These are phyloP conservation scores for Smallanthus sonchifolius DNA, from an alignment of 129 eudicot species.

Conservation along the genomic window DNA sequence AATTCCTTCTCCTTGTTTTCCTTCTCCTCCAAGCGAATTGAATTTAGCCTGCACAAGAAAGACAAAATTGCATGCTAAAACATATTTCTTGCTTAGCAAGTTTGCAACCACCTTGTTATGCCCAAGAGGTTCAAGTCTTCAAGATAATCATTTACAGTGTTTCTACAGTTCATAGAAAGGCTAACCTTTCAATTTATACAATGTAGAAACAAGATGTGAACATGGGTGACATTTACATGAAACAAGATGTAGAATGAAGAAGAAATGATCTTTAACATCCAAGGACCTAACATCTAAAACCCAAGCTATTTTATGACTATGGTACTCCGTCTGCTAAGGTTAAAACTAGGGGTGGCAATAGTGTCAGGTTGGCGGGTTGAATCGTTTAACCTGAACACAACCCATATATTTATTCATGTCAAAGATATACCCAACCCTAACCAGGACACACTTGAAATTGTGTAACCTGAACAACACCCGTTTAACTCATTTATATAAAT, in stretches of 20 bases:
- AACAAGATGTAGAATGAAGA: background rate
- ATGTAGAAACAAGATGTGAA: background rate
- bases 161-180: background rate
- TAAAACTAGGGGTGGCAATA: background rate
- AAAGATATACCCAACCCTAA: background rate
- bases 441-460: background rate
- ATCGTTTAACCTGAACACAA: background rate
- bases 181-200: background rate
- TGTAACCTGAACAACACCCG: background rate
- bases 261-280: background rate
- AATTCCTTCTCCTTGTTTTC: constrained; percentile 69
- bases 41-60: constrained; percentile 50
- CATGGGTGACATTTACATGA: background rate
- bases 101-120: background rate
- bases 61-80: background rate
- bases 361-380: background rate
- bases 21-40: constrained; percentile 72
- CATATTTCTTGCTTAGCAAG: background rate
- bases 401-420: background rate
- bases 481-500: background rate
- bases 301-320: background rate
- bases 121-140: constrained; percentile 3
- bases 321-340: background rate
- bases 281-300: constrained; percentile 1
- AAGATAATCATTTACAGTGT: background rate